Percentiles rank a stretch among this genome's conserved stretches.
phyloP scores from a whole-genome alignment of 1,284 basidiomycete species.

The Microbotryum lychnidis-dioicae region DNA sequence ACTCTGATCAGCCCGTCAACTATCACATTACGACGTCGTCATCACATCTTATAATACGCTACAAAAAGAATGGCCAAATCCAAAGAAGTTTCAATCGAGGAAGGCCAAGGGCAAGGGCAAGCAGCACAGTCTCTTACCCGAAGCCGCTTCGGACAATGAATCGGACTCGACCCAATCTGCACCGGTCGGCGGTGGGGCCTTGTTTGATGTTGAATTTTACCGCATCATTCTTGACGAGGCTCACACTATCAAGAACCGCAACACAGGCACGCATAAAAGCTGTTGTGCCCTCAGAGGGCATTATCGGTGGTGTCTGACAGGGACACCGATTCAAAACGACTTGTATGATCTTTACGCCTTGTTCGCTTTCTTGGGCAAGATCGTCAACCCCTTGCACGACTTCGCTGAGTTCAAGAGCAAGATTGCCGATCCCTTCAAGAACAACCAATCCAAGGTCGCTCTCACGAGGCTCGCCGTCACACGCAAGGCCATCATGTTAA shows the following conservation, averaged over 20 bases:
- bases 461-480: constrained; percentile 46
- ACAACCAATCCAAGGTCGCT: constrained; percentile 20
- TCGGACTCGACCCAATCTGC: constrained; percentile 8
- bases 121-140: no score
- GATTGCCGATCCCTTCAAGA: constrained; percentile 30
- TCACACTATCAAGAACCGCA: constrained; percentile 92
- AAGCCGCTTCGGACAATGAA: constrained; percentile 13
- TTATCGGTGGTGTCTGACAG: constrained; percentile 51
- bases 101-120: constrained; percentile 13
- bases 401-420: constrained; percentile 48
- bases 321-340: constrained; percentile 59
- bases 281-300: constrained; percentile 69
- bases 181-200: constrained; percentile 47
- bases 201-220: constrained; percentile 55
- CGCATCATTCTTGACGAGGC: constrained; percentile 61
- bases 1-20: constrained; percentile 41
- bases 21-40: constrained; percentile 54
- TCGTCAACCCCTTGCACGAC: constrained; percentile 68
- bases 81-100: constrained; percentile 8
- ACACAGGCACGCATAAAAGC: constrained; percentile 53
- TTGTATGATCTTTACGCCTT: constrained; percentile 84
- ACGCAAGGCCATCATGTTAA: constrained; percentile 78
- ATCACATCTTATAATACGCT: constrained; percentile 62
- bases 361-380: constrained; percentile 67
- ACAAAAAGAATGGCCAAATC: constrained; percentile 27